Evolutionary conservation across 352 stramenopile genomes (phyloP).

Genomic region (Pythium oligandrum): DNA sequence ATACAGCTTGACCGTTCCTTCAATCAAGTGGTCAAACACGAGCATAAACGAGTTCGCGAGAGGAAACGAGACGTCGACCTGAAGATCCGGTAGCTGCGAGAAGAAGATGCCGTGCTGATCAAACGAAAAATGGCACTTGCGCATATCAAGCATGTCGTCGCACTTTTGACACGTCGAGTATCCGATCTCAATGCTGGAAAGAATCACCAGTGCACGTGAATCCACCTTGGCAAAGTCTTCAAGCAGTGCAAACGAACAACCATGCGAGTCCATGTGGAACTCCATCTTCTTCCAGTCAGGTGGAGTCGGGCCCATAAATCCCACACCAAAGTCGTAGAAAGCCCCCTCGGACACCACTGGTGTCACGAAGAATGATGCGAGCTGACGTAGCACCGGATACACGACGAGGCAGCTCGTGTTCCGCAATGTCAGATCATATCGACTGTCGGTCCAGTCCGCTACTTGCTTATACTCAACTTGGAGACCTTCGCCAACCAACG

Average conservation of each 20-base stretch:
- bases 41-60: constrained; percentile 79
- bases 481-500: constrained; percentile 58
- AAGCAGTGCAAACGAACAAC: constrained; percentile 77
- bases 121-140: constrained; percentile 77
- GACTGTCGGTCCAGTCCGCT: constrained; percentile 68
- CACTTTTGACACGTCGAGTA: constrained; percentile 66
- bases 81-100: constrained; percentile 76
- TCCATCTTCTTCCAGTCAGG: constrained; percentile 82
- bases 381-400: constrained; percentile 58
- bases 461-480: constrained; percentile 81
- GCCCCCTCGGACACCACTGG: constrained; percentile 40
- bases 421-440: constrained; percentile 60
- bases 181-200: constrained; percentile 58
- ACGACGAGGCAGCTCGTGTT: constrained; percentile 80
- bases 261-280: constrained; percentile 53
- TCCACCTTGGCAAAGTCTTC: constrained; percentile 72
- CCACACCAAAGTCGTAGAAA: constrained; percentile 57
- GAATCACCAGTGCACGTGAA: constrained; percentile 66
- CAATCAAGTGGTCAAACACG: constrained; percentile 77
- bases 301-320: constrained; percentile 54
- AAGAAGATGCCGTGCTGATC: constrained; percentile 83
- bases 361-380: constrained; percentile 56
- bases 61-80: constrained; percentile 84
- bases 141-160: constrained; percentile 50
- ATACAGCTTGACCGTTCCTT: constrained; percentile 43